phyloP scores from a whole-genome alignment of 768 basidiomycete genomes.

The Serendipita sp. region DNA sequence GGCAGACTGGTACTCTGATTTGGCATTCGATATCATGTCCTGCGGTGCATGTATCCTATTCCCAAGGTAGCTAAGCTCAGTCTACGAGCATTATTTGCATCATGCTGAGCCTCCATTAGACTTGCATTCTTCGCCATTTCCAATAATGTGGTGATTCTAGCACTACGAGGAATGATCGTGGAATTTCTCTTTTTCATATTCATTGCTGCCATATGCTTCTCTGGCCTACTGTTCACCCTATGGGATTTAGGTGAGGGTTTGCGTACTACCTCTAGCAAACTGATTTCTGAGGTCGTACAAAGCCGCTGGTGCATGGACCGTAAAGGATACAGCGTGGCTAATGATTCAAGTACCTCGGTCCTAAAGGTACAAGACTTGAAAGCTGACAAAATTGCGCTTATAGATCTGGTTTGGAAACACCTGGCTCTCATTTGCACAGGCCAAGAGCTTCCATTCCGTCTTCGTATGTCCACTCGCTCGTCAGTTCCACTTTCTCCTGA shows the following conservation, averaged over 20 bases:
- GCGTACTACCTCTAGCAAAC: neutral
- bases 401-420: constrained; percentile 12
- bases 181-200: constrained; percentile 68
- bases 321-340: constrained; percentile 56
- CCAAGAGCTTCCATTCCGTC: constrained; percentile 32
- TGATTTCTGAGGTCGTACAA: no score
- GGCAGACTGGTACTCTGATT: constrained; percentile 26
- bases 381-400: no score
- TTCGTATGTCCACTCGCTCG: constrained; percentile 26
- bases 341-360: constrained; percentile 86
- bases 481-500: neutral
- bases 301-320: constrained; percentile 24
- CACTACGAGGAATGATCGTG: constrained; percentile 66
- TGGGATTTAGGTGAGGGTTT: constrained; percentile 32
- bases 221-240: constrained; percentile 49
- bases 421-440: constrained; percentile 28
- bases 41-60: constrained; percentile 77
- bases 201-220: constrained; percentile 67
- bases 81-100: neutral
- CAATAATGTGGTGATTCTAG: constrained; percentile 62
- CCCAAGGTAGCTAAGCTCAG: constrained; percentile 38
- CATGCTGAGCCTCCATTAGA: constrained; percentile 20
- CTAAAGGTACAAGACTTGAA: no score
- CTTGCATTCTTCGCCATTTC: constrained; percentile 69
- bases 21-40: constrained; percentile 71